These are phyloP conservation scores for Aristolochia fimbriata DNA, from an alignment of 164 flowering plant genomes.

Conservation along the genomic window DNA sequence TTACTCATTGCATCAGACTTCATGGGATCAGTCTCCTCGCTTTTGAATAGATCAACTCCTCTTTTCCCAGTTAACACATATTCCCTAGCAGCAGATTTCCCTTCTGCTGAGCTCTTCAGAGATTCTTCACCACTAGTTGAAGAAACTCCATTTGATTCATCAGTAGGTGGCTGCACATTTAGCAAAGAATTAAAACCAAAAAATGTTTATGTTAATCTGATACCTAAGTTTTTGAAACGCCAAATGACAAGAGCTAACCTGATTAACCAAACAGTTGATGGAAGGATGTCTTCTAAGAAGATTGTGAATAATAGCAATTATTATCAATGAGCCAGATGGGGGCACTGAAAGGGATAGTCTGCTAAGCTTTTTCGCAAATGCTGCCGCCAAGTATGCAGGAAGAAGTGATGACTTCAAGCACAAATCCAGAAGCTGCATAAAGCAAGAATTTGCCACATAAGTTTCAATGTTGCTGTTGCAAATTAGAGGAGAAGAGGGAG, in stretches of 20 bases:
- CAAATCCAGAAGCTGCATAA: slow-evolving; percentile 83
- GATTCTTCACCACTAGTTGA: slow-evolving; percentile 14
- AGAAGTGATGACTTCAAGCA: slow-evolving; percentile 90
- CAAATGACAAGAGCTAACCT: slow-evolving; percentile 27
- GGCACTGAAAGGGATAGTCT: slow-evolving; percentile 71
- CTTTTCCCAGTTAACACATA: slow-evolving; percentile 17
- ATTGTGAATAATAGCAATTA: slow-evolving; percentile 78
- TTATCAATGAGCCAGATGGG: slow-evolving; percentile 75
- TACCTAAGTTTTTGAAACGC: too few species aligned
- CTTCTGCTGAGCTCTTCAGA: slow-evolving; percentile 7
- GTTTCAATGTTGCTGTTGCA: too few species aligned
- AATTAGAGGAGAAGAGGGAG: too few species aligned
- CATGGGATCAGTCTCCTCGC: slow-evolving; percentile 55
- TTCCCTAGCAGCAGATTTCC: slow-evolving; percentile 13
- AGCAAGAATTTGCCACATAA: neutral
- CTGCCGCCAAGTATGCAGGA: slow-evolving; percentile 95
- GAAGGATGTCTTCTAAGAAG: slow-evolving; percentile 90
- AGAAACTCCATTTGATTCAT: slow-evolving; percentile 21
- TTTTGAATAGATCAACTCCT: slow-evolving; percentile 66
- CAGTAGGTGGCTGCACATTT: slow-evolving; percentile 36
- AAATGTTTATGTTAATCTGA: too few species aligned
- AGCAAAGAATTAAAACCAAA: neutral
- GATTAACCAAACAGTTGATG: slow-evolving; percentile 76
- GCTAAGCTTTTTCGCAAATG: slow-evolving; percentile 86
- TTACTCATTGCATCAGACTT: slow-evolving; percentile 80